Evolutionary conservation across 2,329 filamentous ascomycete genomes (phyloP), one percentile per base, ranked within the genome.

Genomic region (Nigrograna mackinnonii): DNA sequence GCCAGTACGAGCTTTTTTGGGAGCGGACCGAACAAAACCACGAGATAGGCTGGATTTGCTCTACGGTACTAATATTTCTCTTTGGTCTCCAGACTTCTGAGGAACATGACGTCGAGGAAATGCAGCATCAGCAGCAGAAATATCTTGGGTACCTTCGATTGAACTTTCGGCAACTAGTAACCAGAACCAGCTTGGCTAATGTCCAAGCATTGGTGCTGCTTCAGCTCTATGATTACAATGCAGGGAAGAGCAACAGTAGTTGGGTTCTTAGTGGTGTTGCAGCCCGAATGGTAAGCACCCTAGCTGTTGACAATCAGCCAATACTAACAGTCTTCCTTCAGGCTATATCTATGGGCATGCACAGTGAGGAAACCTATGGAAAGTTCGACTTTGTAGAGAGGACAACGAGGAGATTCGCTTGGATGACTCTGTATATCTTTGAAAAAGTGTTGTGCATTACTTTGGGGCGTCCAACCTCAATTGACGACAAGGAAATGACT

Each of bases 311-410:
- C n/a, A n/a, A n/a, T n/a, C n/a, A n/a, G n/a, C n/a, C n/a, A n/a
- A n/a, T n/a, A n/a, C n/a, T n/a, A n/a, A n/a, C n/a, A n/a, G n/a
- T n/a, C n/a, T n/a, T n/a, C n/a, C n/a, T 3, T 9, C 26, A 62
- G 58, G 69, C 71, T 3, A 69, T 72, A 40, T 70, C 69, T 12
- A 60, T 74, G 39, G 71, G 71, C 3, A 70, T 75, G 67, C 72
- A 75, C 46, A 64, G 70, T 22, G 70, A 73, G 47, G 66, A 60
- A 20, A 60, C 66, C 1, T 67, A 66, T n/a, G 54, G 58, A 22
- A 60, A 67, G 2, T 70, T 73, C 39, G 62, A 70, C n/a, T 46
- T 54, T 3, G 50, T 62, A 14, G 60, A 63, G 37, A 49, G 56
- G 14, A 56, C 58, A n/a, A 52, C 44, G 16, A 50, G 60, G 9